A percentile compares a stretch with the other conserved stretches of the same genome.
Conservation (phyloP, 2,329 filamentous ascomycete genomes). For the Alternaria viburni region DNA sequence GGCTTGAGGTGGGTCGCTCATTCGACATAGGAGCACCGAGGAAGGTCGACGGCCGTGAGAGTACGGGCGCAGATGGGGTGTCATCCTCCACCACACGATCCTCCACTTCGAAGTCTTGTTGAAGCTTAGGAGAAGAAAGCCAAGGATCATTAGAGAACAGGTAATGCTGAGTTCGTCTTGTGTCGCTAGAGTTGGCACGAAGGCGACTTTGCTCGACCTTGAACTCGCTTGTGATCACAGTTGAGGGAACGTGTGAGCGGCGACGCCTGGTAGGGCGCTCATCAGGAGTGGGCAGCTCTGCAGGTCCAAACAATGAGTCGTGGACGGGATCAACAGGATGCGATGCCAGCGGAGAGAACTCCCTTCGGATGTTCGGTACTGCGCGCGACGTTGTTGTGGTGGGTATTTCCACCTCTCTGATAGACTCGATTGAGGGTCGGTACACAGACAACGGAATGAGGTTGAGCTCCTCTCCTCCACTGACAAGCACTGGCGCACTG, state of each 20-base stretch:
- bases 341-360: conserved; percentile 42
- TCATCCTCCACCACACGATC: conserved; percentile 21
- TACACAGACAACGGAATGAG: conserved; percentile 44
- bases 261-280: conserved; percentile 22
- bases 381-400: conserved; percentile 6
- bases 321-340: conserved; percentile 36
- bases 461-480: conserved; percentile 37
- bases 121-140: conserved; percentile 32
- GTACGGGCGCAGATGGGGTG: conserved; percentile 26
- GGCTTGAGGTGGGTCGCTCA: conserved; percentile 39
- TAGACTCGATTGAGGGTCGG: conserved; percentile 21
- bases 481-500: conserved; percentile 40
- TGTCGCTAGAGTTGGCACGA: conserved; percentile 42
- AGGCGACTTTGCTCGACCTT: conserved; percentile 22
- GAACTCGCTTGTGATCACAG: conserved; percentile 19
- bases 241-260: conserved; percentile 29
- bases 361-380: conserved; percentile 22
- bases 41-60: conserved; percentile 23
- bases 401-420: conserved; percentile 15
- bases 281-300: conserved; percentile 14
- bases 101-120: conserved; percentile 17
- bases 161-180: conserved; percentile 30
- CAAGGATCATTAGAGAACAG: conserved; percentile 39
- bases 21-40: conserved; percentile 20
- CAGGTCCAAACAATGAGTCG: conserved; percentile 21